A percentile compares a stretch with the other conserved stretches of the same genome.
phyloP scores from a whole-genome alignment of 768 basidiomycete species.

The Tubosaeta sp. region DNA sequence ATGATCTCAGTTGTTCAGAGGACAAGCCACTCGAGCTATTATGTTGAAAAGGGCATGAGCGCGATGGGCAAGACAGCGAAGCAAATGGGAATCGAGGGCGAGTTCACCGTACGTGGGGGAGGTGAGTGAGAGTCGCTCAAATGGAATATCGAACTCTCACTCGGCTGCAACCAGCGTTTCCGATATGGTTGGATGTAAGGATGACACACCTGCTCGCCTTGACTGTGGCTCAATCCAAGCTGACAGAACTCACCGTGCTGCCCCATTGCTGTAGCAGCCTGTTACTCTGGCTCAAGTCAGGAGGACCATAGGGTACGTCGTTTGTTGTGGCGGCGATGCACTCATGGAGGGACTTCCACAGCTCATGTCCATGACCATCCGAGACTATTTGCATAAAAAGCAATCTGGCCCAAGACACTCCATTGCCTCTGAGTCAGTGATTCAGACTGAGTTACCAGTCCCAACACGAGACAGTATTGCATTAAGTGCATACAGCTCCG shows the following conservation, averaged over 20 bases:
- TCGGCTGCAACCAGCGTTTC: conserved; percentile 55
- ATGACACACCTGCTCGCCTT: neutral
- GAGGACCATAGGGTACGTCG: conserved; percentile 72
- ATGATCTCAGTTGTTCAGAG: conserved; percentile 76
- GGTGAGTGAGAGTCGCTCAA: conserved; percentile 45
- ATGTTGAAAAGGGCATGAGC: conserved; percentile 83
- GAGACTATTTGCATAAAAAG: conserved; percentile 68
- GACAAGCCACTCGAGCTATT: conserved; percentile 81
- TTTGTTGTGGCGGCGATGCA: neutral
- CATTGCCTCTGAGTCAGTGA: conserved; percentile 17
- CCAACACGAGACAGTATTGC: conserved; percentile 28
- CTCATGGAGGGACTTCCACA: conserved; percentile 23
- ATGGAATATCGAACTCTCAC: neutral
- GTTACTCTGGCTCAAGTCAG: conserved; percentile 76
- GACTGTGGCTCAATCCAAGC: conserved; percentile 1
- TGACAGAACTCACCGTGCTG: conserved; percentile 75
- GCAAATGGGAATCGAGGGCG: conserved; percentile 65
- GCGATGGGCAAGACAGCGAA: conserved; percentile 76
- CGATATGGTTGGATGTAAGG: conserved; percentile 76
- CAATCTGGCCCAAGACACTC: conserved; percentile 20
- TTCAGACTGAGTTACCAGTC: conserved; percentile 28
- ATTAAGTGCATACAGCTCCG: conserved; percentile 24
- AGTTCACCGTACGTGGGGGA: conserved; percentile 67
- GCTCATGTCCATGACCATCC: conserved; percentile 61
- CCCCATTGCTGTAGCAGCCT: conserved; percentile 73